A percentile compares a stretch with the other conserved stretches of the same genome.
Evolutionary conservation across 805 yeast species (phyloP).

Genomic region (Saturnispora quitensis): DNA sequence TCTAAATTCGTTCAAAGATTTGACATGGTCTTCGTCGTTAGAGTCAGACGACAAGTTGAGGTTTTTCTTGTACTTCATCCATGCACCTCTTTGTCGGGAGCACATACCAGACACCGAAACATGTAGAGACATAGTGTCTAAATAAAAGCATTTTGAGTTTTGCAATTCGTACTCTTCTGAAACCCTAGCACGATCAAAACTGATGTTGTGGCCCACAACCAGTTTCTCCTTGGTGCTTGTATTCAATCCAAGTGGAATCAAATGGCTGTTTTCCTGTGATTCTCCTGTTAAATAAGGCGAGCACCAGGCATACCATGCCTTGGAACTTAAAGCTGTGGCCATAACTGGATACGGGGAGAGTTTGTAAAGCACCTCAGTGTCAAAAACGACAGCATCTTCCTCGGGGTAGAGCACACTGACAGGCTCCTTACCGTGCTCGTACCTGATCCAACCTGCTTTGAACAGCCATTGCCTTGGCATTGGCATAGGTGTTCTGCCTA

Average conservation of each 20-base stretch:
- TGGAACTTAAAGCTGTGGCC: constrained; percentile 67
- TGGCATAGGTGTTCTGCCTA: constrained; percentile 28
- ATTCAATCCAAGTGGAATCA: constrained; percentile 58
- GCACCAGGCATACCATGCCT: constrained; percentile 93
- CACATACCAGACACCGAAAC: constrained; percentile 88
- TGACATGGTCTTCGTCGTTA: constrained; percentile 12
- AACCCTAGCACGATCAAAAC: constrained; percentile 84
- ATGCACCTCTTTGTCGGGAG: constrained; percentile 77
- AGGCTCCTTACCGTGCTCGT: constrained; percentile 47
- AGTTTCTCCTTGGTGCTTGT: constrained; percentile 31
- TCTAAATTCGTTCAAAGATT: constrained; percentile 16
- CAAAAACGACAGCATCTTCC: constrained; percentile 72
- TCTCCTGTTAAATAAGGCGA: constrained; percentile 71
- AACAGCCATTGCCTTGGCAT: constrained; percentile 46
- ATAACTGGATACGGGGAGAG: constrained; percentile 64
- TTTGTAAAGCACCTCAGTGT: constrained; percentile 80
- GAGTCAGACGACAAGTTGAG: constrained; percentile 14
- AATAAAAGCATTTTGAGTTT: constrained; percentile 61
- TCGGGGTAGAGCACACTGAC: constrained; percentile 54
- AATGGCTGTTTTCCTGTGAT: constrained; percentile 42
- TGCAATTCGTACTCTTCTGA: constrained; percentile 69
- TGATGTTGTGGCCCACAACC: constrained; percentile 82
- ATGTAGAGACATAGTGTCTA: constrained; percentile 92
- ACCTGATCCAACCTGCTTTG: constrained; percentile 75
- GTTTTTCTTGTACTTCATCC: constrained; percentile 52